Evolutionary conservation across 192 early-diverging fungal genomes (phyloP).

Genomic region (Backusella mclennaniae): DNA sequence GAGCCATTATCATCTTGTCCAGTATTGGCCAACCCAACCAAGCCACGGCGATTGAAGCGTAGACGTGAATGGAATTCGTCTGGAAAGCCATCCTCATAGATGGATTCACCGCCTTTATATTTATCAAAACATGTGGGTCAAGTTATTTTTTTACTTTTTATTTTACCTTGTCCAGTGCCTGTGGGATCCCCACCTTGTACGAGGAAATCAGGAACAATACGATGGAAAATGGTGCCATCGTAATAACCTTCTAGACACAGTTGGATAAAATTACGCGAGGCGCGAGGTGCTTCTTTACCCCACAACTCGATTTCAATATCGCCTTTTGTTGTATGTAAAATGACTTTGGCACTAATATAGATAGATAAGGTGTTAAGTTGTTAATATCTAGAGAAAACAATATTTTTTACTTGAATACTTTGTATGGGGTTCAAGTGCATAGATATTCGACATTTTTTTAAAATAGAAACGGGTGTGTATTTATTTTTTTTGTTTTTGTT

Average conservation of each 20-base stretch:
- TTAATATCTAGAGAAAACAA: neutral
- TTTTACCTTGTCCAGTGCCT: constrained; percentile 61
- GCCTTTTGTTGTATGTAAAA: constrained; percentile 82
- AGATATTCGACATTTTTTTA: constrained; percentile 49
- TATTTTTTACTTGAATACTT: constrained; percentile 37
- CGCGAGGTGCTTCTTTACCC: constrained; percentile 90
- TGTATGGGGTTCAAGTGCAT: constrained; percentile 54
- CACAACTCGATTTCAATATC: constrained; percentile 92
- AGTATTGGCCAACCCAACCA: constrained; percentile 90
- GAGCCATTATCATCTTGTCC: constrained; percentile 78
- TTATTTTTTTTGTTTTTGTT: no score
- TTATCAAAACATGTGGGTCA: neutral
- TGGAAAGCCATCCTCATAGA: constrained; percentile 79
- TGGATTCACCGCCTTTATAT: constrained; percentile 76
- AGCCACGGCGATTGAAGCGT: constrained; percentile 83
- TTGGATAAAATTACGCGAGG: constrained; percentile 95
- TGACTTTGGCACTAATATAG: constrained; percentile 61
- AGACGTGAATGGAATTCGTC: constrained; percentile 94
- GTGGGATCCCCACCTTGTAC: constrained; percentile 95
- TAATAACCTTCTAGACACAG: constrained; percentile 91
- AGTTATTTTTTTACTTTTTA: neutral
- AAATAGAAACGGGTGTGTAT: no score
- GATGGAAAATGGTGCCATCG: constrained; percentile 86
- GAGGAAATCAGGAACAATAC: constrained; percentile 87
- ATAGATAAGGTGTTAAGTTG: neutral